Evolutionary conservation across 441 rosid species (phyloP), one percentile per base, ranked within the genome.

Genomic region (Kokia cookei): DNA sequence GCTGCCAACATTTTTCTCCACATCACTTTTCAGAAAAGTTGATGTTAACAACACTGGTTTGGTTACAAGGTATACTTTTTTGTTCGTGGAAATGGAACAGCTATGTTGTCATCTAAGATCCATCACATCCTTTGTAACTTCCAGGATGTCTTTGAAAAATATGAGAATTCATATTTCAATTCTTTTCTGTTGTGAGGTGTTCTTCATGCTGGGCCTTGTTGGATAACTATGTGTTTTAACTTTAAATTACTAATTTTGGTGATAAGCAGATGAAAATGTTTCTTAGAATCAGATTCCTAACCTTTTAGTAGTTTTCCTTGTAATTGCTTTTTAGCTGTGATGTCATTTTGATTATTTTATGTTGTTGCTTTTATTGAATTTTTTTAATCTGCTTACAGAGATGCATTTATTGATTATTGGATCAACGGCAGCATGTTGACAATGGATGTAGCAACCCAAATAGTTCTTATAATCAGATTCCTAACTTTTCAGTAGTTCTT

Each of bases 1-100:
- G 88, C 87, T 96, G 71, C 99, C 99, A 32, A 89, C 98, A 66
- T 96, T 89, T 87, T 91, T 96, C 83, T 96, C 98, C 72, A 69
- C 88, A 0, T 80, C 82, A 53, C 91, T 96, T 66, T 94, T 96
- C 84, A 86, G 71, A 77, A 92, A 84, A 89, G 91, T 96, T 73
- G 99, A 96, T 82, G 85, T 79, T 71, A 82, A 85, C 54, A 78
- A 71, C 76, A 84, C 91, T n/a, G 94, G 97, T 73, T 75, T 81
- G 72, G 86, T 92, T 76, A 89, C 91, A 65, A 91, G 97, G 99
- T 96, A 85, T 78, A 84, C 82, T 61, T 66, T 62, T 51, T 61
- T 77, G 60, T 73, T 58, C 27, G 24, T 43, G 9, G 65, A 66
- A 47, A 12, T 47, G 71, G 42, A 27, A 12, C 40, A 43, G 10